Evolutionary conservation across 1,284 basidiomycete genomes (phyloP).

Genomic region (Boletus sp.): DNA sequence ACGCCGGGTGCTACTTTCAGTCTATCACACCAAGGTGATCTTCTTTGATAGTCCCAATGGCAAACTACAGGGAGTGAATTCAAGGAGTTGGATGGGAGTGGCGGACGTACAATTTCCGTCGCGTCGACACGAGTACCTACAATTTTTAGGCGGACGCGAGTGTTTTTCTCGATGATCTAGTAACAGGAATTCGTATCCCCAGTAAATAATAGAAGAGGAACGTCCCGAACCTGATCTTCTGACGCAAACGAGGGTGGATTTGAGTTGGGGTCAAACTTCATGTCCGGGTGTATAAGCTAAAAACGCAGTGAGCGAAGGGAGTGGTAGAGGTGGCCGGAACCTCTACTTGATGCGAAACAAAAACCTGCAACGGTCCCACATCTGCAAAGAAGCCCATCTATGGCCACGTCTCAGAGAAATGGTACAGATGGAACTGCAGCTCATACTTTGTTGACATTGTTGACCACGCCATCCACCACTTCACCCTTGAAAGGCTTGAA

Average conservation of each 20-base stretch:
- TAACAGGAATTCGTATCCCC: neutral
- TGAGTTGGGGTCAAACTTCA: constrained; percentile 92
- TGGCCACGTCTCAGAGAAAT: constrained; percentile 8
- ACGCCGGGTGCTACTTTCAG: constrained; percentile 28
- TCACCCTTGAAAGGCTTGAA: constrained; percentile 99
- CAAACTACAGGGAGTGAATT: constrained; percentile 59
- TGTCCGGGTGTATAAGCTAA: constrained; percentile 90
- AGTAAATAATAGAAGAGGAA: neutral
- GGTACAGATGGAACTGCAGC: neutral
- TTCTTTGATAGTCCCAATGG: constrained; percentile 94
- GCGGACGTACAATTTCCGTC: constrained; percentile 85
- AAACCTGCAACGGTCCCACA: constrained; percentile 90
- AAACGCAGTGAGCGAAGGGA: constrained; percentile 22
- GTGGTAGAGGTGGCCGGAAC: constrained; percentile 22
- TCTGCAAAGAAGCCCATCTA: constrained; percentile 99
- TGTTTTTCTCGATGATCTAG: constrained; percentile 92
- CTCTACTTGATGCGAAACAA: constrained; percentile 92
- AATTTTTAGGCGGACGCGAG: constrained; percentile 91
- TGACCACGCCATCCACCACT: constrained; percentile 96
- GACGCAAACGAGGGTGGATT: constrained; percentile 92
- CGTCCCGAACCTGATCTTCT: constrained; percentile 72
- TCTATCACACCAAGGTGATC: constrained; percentile 90
- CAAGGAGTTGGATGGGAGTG: constrained; percentile 1
- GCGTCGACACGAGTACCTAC: constrained; percentile 97
- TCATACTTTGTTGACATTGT: constrained; percentile 92